Conservation (phyloP, 768 basidiomycete species). For the Tricholoma bakamatsutake region DNA sequence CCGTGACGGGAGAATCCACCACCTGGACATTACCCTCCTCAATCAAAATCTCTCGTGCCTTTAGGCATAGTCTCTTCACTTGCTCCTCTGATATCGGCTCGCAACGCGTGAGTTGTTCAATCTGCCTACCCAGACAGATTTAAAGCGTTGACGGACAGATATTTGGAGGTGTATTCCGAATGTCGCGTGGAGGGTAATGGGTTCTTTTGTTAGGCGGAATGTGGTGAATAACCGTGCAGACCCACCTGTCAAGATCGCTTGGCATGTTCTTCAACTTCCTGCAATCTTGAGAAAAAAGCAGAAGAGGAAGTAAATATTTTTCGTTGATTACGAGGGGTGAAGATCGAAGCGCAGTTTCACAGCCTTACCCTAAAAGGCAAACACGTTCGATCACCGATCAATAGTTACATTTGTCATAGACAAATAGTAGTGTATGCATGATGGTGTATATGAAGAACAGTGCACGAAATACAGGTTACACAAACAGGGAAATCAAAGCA, state of each 20-base stretch:
- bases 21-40: conserved; percentile 95
- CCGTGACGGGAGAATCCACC: conserved; percentile 94
- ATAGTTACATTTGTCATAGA: not conserved
- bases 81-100: conserved; percentile 94
- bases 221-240: not conserved
- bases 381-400: not conserved
- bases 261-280: conserved; percentile 10
- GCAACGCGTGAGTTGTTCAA: conserved; percentile 88
- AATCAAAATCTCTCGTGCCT: conserved; percentile 93
- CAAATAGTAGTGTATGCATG: not conserved
- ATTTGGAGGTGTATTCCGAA: not conserved
- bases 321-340: too few relatives aligned
- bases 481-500: not conserved
- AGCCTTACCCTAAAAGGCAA: not conserved
- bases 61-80: conserved; percentile 91
- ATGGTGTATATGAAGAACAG: not conserved
- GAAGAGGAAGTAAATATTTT: not conserved
- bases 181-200: not conserved
- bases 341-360: not conserved
- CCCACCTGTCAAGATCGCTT: conserved; percentile 22
- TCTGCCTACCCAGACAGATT: conserved; percentile 57
- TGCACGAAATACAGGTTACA: not conserved
- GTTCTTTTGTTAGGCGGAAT: not conserved
- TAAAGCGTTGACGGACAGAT: not conserved
- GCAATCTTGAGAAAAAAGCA: not conserved